A percentile compares a stretch with the other conserved stretches of the same genome.
Evolutionary conservation across 345 rosid species (phyloP).

Genomic region (Ceriops decandra): DNA sequence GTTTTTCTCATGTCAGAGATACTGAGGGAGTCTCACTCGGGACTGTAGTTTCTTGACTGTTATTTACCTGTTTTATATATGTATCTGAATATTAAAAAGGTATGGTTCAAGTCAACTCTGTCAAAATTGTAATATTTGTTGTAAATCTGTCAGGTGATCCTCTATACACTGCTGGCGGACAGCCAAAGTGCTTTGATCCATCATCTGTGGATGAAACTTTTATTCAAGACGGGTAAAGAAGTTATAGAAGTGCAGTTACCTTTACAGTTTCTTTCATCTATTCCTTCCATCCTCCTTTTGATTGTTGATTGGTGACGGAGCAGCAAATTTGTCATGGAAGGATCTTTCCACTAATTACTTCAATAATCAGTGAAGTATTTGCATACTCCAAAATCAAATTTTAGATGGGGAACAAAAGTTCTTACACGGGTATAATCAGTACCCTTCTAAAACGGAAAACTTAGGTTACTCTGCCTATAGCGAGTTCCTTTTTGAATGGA

Average conservation of each 20-base stretch:
- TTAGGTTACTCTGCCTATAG: not conserved
- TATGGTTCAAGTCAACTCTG: not conserved
- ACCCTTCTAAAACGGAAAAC: too few species aligned
- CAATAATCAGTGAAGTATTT: too few species aligned
- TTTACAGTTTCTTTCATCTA: not conserved
- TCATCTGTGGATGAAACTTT: slow-evolving; percentile 45
- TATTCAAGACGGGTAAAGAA: slow-evolving; percentile 68
- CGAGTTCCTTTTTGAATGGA: not conserved
- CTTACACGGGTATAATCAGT: too few species aligned
- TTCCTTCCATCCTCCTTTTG: not conserved
- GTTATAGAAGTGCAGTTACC: not conserved
- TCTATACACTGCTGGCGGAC: slow-evolving; percentile 65
- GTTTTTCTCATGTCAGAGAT: not conserved
- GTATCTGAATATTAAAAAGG: not conserved
- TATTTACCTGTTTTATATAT: not conserved
- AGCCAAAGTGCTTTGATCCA: slow-evolving; percentile 48
- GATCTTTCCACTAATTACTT: not conserved
- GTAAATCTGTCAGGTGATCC: slow-evolving; percentile 60
- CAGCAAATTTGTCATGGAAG: not conserved
- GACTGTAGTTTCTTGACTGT: not conserved
- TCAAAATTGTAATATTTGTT: not conserved
- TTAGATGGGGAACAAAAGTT: too few species aligned
- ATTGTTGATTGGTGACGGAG: not conserved
- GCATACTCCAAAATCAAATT: too few species aligned
- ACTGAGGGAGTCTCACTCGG: not conserved